Evolutionary conservation across 75 land plant species (phyloP).

Genomic region (Cupressus sempervirens): DNA sequence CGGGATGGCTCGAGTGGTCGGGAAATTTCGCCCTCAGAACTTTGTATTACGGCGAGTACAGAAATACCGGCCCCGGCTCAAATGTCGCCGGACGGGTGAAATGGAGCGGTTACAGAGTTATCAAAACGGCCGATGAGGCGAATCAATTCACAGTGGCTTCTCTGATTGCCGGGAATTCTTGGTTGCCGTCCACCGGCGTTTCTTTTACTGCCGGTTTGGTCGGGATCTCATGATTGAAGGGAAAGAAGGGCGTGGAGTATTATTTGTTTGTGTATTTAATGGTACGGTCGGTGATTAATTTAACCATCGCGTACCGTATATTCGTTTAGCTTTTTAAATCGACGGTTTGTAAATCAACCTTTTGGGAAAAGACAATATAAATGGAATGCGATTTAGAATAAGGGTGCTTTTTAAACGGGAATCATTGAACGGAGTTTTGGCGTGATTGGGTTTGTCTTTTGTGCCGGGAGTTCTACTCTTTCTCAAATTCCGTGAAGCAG

Average conservation of each 20-base stretch:
- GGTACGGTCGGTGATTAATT: background rate
- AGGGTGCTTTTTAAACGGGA: background rate
- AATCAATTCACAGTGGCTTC: conserved; percentile 31
- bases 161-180: conserved; percentile 35
- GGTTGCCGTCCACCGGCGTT: conserved; percentile 44
- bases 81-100: conserved; percentile 4
- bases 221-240: background rate
- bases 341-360: background rate
- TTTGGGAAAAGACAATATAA: background rate
- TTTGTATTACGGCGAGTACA: conserved; percentile 24
- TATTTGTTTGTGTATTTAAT: background rate
- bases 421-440: background rate
- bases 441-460: background rate
- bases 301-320: background rate
- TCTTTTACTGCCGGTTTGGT: conserved; percentile 19
- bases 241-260: no score
- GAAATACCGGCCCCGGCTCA: conserved; percentile 23
- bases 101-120: conserved; percentile 12
- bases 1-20: conserved; percentile 26
- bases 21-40: conserved; percentile 12
- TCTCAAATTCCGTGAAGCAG: background rate
- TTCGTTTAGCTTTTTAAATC: no score
- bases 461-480: background rate
- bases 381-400: background rate
- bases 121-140: conserved; percentile 23